Evolutionary conservation across 257 asterid genomes (phyloP), one percentile per base, ranked within the genome.

Genomic region (Misopates orontium): DNA sequence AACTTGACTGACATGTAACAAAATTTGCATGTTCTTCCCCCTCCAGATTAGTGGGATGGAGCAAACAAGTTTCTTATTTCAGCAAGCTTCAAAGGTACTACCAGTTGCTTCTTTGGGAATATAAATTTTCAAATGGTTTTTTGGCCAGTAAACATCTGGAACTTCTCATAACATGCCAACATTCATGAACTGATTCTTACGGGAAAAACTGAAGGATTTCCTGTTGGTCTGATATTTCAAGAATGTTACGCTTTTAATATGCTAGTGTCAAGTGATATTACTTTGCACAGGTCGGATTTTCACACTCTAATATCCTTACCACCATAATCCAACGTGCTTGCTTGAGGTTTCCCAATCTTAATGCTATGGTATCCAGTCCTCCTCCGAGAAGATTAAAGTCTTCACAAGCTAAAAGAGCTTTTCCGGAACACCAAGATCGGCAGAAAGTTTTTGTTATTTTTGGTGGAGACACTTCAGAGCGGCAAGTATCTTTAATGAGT

Each of bases 401-500:
- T 79, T 74, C 84, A 50, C 56, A 70, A 64, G 45, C 59, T 66
- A 71, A 66, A 41, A 81, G 65, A 44, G 66, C 70, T 52, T 70
- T 68, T 32, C 69, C 68, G 1, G 64, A 73, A 55, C 72, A 58
- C 42, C 77, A 51, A 56, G 72, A 77, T 51, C 51, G 54, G 40
- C 72, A 24, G 60, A 90, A 87, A 77, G 94, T 82, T 48, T 87
- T 82, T 76, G 90, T 90, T 72, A 76, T 87, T 75, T 87, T 90
- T 67, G 97, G 97, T 64, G 97, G 97, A 67, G 84, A 85, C 74
- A 80, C 95, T 68, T 90, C 96, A 11, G 97, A 90, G 67, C 78
- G 97, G 57, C 97, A 90, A 78, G 97, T 90, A 77, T 90, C 97
- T 72, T 90, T 90, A 62, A 90, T 87, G 95, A 90, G 97, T 69